A percentile compares a stretch with the other conserved stretches of the same genome.
These are phyloP conservation scores for Diplodia intermedia DNA, from an alignment of 2,329 filamentous ascomycete species.

Conservation along the genomic window DNA sequence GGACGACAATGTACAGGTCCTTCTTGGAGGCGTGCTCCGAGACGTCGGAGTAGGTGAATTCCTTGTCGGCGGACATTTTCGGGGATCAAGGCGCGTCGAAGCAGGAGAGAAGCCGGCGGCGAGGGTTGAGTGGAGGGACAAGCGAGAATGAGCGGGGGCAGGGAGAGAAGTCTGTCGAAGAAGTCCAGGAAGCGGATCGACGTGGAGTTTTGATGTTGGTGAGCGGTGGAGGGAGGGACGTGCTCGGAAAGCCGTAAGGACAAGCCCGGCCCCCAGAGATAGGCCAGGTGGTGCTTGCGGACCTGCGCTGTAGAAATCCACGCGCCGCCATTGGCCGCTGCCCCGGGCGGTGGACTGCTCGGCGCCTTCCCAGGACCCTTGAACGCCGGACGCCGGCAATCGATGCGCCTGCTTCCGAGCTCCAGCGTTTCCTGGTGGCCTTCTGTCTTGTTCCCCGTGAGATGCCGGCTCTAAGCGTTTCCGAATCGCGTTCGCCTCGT, in stretches of 20 bases:
- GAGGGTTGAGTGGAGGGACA: background rate
- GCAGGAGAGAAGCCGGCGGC: background rate
- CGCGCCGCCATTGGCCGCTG: constrained; percentile 18
- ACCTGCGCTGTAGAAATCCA: constrained; percentile 24
- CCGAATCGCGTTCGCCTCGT: background rate
- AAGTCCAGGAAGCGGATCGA: constrained; percentile 12
- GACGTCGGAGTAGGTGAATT: constrained; percentile 52
- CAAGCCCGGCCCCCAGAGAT: constrained; percentile 6
- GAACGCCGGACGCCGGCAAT: background rate
- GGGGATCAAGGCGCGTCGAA: background rate
- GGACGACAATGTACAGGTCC: constrained; percentile 88
- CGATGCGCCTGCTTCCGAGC: background rate
- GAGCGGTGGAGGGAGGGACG: constrained; percentile 29
- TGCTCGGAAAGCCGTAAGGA: constrained; percentile 23
- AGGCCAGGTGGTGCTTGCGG: constrained; percentile 31
- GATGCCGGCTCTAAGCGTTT: background rate
- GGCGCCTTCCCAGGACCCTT: constrained; percentile 7
- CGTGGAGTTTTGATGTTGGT: constrained; percentile 31
- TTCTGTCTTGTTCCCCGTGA: background rate
- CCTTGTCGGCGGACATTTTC: constrained; percentile 47
- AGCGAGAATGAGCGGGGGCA: background rate
- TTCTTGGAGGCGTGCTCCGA: constrained; percentile 69
- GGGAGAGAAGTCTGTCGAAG: background rate
- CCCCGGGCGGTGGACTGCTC: constrained; percentile 23
- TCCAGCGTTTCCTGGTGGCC: background rate